These are phyloP conservation scores for Ophiostoma novo-ulmi DNA, from an alignment of 2,329 filamentous ascomycete genomes.

Conservation along the genomic window DNA sequence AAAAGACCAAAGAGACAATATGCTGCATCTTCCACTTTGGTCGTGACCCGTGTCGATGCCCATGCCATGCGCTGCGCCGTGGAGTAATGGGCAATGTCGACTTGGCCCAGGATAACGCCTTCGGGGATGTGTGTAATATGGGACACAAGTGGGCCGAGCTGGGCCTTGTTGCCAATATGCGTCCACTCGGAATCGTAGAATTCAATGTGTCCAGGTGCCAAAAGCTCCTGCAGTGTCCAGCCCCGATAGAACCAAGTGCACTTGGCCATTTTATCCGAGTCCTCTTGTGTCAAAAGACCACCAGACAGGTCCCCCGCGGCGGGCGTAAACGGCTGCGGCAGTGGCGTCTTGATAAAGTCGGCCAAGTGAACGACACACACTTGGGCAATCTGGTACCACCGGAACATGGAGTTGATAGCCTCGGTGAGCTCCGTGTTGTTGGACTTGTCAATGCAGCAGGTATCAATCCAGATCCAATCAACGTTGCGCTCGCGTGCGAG, in stretches of 20 bases:
- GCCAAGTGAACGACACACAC: slow-evolving; percentile 24
- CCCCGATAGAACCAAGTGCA: slow-evolving; percentile 27
- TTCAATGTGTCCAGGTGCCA: slow-evolving; percentile 23
- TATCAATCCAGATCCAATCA: slow-evolving; percentile 26
- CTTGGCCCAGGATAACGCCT: slow-evolving; percentile 10
- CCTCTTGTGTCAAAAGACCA: not conserved
- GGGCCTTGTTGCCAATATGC: slow-evolving; percentile 20
- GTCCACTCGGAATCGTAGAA: slow-evolving; percentile 25
- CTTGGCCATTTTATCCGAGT: not conserved
- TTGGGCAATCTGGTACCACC: slow-evolving; percentile 24
- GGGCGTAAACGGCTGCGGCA: too few species aligned
- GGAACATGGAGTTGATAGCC: slow-evolving; percentile 28
- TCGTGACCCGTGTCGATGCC: slow-evolving; percentile 26
- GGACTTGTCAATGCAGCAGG: slow-evolving; percentile 28
- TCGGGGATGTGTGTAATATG: slow-evolving; percentile 24
- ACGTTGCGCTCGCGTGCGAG: slow-evolving; percentile 17
- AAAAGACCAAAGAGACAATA: too few species aligned
- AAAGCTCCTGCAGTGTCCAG: slow-evolving; percentile 29
- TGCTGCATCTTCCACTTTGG: slow-evolving; percentile 26
- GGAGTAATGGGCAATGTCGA: slow-evolving; percentile 11
- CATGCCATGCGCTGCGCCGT: slow-evolving; percentile 27
- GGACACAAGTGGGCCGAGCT: slow-evolving; percentile 12
- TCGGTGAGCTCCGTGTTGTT: slow-evolving; percentile 27
- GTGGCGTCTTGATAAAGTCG: slow-evolving; percentile 17
- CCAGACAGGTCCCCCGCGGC: not conserved